phyloP scores from a whole-genome alignment of 306 rosid species.

The Abrus pulchellus region DNA sequence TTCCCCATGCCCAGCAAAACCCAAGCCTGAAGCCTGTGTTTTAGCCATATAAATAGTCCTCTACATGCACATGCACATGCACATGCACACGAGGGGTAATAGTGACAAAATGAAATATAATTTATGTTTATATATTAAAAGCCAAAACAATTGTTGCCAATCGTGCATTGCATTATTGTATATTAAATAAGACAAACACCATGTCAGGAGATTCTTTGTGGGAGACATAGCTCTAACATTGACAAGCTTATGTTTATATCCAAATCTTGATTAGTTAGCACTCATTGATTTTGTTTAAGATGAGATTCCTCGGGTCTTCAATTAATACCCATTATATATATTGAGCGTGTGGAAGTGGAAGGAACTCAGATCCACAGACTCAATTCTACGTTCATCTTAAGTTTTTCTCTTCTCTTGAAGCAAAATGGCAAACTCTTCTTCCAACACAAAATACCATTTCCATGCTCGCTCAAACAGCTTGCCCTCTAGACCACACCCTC shows the following conservation, averaged over 20 bases:
- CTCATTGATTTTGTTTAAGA: neutral
- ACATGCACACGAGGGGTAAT: conserved; percentile 22
- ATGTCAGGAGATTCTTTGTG: neutral
- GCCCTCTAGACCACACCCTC: conserved; percentile 55
- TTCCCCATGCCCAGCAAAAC: neutral
- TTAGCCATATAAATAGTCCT: neutral
- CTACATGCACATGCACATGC: neutral
- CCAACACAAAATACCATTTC: conserved; percentile 34
- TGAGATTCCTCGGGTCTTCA: conserved; percentile 43
- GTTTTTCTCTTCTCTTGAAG: neutral
- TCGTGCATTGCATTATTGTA: conserved; percentile 4
- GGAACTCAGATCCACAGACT: conserved; percentile 2
- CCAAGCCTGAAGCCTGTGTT: conserved; percentile 11
- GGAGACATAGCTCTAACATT: conserved; percentile 18
- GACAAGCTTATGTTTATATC: conserved; percentile 22
- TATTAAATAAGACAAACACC: neutral
- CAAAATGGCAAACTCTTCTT: conserved; percentile 45
- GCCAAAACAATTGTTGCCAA: neutral
- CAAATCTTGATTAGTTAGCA: conserved; percentile 38
- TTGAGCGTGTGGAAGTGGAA: neutral
- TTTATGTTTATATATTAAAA: neutral
- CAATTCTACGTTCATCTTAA: neutral
- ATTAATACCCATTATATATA: conserved; percentile 8
- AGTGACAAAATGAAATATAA: neutral
- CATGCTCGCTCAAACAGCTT: conserved; percentile 55